phyloP scores from a whole-genome alignment of 352 stramenopile genomes.

The Hyaloperonospora arabidopsidis region DNA sequence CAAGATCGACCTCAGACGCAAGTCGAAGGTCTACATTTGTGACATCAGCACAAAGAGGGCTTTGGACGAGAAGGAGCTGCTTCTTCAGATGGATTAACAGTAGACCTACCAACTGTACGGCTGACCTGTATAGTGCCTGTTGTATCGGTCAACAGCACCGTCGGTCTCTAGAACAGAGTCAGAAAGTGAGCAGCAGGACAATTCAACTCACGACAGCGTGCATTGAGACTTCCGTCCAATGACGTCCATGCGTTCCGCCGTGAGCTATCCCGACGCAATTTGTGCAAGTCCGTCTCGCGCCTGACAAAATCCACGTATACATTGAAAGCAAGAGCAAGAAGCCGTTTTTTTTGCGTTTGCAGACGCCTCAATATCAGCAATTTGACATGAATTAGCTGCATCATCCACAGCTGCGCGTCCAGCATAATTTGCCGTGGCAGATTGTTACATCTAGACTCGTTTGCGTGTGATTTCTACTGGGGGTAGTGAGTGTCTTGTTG shows the following conservation, averaged over 20 bases:
- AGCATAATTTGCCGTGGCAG: constrained; percentile 37
- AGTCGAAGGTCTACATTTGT: constrained; percentile 86
- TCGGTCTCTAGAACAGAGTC: neutral
- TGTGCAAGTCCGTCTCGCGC: constrained; percentile 27
- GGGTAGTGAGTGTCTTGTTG: constrained; percentile 45
- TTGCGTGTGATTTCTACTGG: constrained; percentile 70
- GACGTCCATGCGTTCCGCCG: neutral
- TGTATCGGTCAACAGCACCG: constrained; percentile 18
- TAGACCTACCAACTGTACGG: constrained; percentile 3
- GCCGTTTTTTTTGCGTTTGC: constrained; percentile 80
- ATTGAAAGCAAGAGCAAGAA: constrained; percentile 78
- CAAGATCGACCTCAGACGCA: constrained; percentile 75
- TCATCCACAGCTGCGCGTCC: constrained; percentile 36
- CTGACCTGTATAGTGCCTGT: neutral
- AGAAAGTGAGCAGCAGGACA: no score
- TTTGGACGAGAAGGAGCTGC: constrained; percentile 78
- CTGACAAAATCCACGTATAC: constrained; percentile 63
- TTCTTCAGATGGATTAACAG: constrained; percentile 51
- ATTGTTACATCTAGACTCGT: constrained; percentile 67
- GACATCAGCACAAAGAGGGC: constrained; percentile 79
- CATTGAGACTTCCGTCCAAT: no score
- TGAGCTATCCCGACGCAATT: constrained; percentile 7
- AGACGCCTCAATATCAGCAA: constrained; percentile 89
- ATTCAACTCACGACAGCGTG: no score
- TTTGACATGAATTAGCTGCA: constrained; percentile 83